Conservation (phyloP, 73 alveolate species). For the Durusdinium trenchii region DNA sequence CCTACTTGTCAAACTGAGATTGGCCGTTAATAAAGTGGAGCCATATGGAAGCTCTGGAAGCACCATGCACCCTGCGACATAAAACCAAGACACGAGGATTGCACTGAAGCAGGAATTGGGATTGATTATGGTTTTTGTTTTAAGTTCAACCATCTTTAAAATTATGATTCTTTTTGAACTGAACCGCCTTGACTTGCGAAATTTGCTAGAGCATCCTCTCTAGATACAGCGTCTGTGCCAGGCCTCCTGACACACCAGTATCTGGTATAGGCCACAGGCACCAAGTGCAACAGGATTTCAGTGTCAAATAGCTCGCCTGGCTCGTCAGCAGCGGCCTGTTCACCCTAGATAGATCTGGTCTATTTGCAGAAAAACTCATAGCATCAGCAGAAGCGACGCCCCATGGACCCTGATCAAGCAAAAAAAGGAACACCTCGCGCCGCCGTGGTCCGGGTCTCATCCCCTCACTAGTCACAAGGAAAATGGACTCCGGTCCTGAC, state of each 20-base stretch:
- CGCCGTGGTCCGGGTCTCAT: not conserved
- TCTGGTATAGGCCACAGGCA: not conserved
- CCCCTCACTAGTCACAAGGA: not conserved
- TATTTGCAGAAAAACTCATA: not conserved
- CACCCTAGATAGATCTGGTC: not conserved
- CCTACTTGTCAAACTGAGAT: too few species aligned
- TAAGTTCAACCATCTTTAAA: not conserved
- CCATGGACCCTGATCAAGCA: not conserved
- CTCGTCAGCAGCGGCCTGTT: not conserved
- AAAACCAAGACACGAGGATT: not conserved
- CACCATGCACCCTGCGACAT: not conserved
- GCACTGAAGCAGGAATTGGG: not conserved
- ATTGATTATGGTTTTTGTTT: not conserved
- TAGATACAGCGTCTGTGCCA: not conserved
- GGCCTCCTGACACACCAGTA: constrained; percentile 9
- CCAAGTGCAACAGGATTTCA: not conserved
- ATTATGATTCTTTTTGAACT: not conserved
- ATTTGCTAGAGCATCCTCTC: not conserved
- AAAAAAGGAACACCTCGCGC: not conserved
- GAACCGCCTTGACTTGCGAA: not conserved
- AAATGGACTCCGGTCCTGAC: not conserved
- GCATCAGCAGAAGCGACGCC: too few species aligned
- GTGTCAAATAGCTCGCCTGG: not conserved
- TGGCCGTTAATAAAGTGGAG: too few species aligned
- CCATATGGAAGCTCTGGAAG: too few species aligned